These are phyloP conservation scores for Pseudodiploospora longispora DNA, from an alignment of 2,329 filamentous ascomycete species.

Conservation along the genomic window DNA sequence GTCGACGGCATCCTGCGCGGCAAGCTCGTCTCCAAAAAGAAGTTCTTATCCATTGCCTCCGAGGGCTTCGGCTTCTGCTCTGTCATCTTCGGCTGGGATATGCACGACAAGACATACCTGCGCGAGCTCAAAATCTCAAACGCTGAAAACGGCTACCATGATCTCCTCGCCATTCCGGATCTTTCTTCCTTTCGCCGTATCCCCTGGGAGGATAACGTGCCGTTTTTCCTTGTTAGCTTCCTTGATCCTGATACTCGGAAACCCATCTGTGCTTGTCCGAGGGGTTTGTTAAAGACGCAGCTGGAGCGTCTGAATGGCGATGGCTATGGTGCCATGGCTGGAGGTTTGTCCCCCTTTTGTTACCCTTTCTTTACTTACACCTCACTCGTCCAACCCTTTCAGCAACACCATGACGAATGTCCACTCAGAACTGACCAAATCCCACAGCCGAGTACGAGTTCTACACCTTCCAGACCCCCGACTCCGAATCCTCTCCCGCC, in stretches of 20 bases:
- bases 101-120: constrained; percentile 89
- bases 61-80: constrained; percentile 90
- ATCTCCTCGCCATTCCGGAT: constrained; percentile 76
- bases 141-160: constrained; percentile 81
- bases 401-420: too few relatives aligned
- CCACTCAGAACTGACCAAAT: neutral
- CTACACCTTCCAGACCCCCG: constrained; percentile 75
- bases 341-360: constrained; percentile 51
- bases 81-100: constrained; percentile 93
- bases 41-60: constrained; percentile 76
- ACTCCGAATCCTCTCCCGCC: constrained; percentile 56
- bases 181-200: constrained; percentile 71
- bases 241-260: constrained; percentile 67
- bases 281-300: constrained; percentile 63
- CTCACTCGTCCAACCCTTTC: neutral
- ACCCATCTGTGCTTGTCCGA: constrained; percentile 69
- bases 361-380: neutral
- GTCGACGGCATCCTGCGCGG: constrained; percentile 81
- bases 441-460: constrained; percentile 83
- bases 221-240: constrained; percentile 80
- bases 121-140: constrained; percentile 81
- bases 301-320: constrained; percentile 57
- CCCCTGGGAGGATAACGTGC: constrained; percentile 82
- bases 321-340: constrained; percentile 80
- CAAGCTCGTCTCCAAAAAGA: constrained; percentile 86